Base-by-base conservation (phyloP, 805 yeast genomes). In the Spencermartinsiella europaea region DNA sequence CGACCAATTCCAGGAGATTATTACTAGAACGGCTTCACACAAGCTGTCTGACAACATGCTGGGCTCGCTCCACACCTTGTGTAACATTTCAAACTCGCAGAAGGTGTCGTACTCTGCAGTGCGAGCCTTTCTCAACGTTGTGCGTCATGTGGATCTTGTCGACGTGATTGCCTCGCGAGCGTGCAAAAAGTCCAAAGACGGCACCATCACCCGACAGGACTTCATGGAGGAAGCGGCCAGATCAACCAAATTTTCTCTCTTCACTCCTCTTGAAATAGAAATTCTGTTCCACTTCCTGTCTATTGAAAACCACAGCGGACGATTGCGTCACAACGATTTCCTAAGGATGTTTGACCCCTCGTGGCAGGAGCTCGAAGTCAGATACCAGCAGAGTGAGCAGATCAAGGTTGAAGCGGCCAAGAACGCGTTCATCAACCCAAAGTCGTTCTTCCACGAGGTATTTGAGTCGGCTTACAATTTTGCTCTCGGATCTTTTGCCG, bases 401-500 rank as follows among this genome's bases (percentile, higher is more conserved):
- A 55, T 51, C 51, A 68, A 66, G 56, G 61, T 60, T 27, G 64
- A 54, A 21, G 68, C 73, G 2, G 73, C 73, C 36, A 68, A 67
- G 53, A 66, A 68, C 50, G 70, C 69, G 21, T 57, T 62, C 22
- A 22, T 47, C 19, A 65, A 59, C 35, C 72, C 72, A 19, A 51
- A 54, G 19, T 63, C 71, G 17, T 75, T 75, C 52, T 53, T 73
- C 77, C 85, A 60, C 38, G 69, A 68, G 56, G 81, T 91, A 42
- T 87, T 91, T 52, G 95, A 86, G 61, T 86, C 95, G 5, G 74
- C 83, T 46, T 87, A 90, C 68, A 88, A 95, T 49, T 91, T 91
- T 66, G 70, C 85, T 25, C 72, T 91, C 49, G 99, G 99, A 15
- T 88, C 97, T 2, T 75, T 90, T 42, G 98, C 99, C 27, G 99